Conservation (phyloP, 495 filamentous ascomycete species). For the Xylaria cubensis region DNA sequence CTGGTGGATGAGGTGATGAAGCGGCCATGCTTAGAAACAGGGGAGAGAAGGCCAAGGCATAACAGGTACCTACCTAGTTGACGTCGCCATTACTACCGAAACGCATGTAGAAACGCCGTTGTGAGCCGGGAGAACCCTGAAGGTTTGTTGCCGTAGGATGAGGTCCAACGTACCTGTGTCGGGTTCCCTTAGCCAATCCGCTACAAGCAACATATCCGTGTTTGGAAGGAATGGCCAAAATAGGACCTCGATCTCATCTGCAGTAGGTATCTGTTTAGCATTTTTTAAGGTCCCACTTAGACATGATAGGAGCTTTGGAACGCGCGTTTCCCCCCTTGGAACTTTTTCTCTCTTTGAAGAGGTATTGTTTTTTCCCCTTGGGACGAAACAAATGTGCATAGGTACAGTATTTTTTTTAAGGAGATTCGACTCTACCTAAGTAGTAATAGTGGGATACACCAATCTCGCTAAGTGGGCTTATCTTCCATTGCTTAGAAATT, state of each 20-base stretch:
- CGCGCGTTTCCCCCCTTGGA: conserved; percentile 8
- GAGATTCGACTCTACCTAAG: neutral
- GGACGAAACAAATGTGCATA: neutral
- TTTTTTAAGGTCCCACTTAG: neutral
- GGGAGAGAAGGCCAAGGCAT: neutral
- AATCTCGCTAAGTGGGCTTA: neutral
- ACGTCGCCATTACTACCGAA: conserved; percentile 12
- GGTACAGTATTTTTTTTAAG: too few relatives aligned
- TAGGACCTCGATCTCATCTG: neutral
- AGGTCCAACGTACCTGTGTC: neutral
- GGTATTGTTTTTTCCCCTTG: neutral
- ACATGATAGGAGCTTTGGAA: conserved; percentile 1
- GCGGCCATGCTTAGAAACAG: neutral
- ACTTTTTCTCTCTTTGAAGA: neutral
- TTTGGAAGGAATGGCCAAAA: conserved; percentile 22
- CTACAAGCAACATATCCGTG: conserved; percentile 30
- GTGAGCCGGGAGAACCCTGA: conserved; percentile 8
- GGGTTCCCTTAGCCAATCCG: conserved; percentile 31
- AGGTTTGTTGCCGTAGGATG: neutral
- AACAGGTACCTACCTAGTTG: neutral
- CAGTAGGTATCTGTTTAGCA: neutral
- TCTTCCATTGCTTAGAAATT: neutral
- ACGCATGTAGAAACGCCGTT: neutral
- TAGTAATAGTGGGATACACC: conserved; percentile 7
- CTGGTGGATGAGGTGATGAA: conserved; percentile 38